Percentiles rank a stretch among this genome's conserved stretches.
These are phyloP conservation scores for Microcera coccophila DNA, from an alignment of 2,329 filamentous ascomycete species.

Conservation along the genomic window DNA sequence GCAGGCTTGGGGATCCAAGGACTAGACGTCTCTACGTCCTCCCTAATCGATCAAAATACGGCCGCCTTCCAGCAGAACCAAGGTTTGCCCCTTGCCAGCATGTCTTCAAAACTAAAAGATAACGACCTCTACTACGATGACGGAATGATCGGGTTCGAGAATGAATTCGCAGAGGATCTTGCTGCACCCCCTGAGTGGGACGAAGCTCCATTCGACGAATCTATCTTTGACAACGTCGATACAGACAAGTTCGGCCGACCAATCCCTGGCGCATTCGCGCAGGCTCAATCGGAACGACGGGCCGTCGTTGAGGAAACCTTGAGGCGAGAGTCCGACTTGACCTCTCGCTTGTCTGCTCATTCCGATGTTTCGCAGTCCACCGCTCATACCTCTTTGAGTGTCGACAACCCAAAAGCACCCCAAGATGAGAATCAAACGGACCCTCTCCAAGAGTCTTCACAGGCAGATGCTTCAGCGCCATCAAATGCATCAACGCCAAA, in stretches of 20 bases:
- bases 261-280: conserved; percentile 55
- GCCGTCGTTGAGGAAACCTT: conserved; percentile 26
- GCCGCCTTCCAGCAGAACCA: conserved; percentile 20
- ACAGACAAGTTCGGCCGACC: conserved; percentile 60
- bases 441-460: conserved; percentile 8
- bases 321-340: conserved; percentile 47
- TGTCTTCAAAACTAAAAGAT: conserved; percentile 29
- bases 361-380: conserved; percentile 47
- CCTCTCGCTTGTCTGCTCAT: conserved; percentile 42
- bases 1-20: conserved; percentile 45
- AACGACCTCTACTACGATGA: conserved; percentile 70
- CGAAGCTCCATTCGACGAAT: conserved; percentile 63
- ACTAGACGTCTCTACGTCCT: conserved; percentile 18
- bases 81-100: conserved; percentile 12
- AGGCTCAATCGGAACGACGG: conserved; percentile 46
- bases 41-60: conserved; percentile 14
- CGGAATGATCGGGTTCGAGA: conserved; percentile 50
- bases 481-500: conserved; percentile 9
- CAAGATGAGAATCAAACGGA: conserved; percentile 7
- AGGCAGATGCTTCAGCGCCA: conserved; percentile 8
- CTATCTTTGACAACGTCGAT: conserved; percentile 66
- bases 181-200: conserved; percentile 43
- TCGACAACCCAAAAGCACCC: conserved; percentile 16
- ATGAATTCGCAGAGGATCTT: conserved; percentile 45
- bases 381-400: conserved; percentile 49